Base-by-base conservation (phyloP, 2,329 filamentous ascomycete species). In the Neospermospora avenae region DNA sequence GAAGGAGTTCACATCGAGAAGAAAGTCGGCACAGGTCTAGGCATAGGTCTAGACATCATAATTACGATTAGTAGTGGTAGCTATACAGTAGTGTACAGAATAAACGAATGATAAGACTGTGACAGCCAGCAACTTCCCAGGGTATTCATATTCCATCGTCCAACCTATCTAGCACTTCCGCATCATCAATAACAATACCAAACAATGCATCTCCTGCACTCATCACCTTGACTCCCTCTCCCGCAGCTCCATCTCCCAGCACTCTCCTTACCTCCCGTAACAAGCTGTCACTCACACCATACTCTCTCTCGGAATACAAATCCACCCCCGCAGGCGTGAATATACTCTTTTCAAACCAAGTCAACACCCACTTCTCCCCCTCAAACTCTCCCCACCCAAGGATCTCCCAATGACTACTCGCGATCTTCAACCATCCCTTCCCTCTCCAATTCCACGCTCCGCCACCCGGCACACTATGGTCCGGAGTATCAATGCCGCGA, bases 321-420 rank as follows among this genome's bases (percentile, higher is more conserved):
- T 96, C 91, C 31, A 96, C 70, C 0, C 91, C 91, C 59, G 91
- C 89, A 64, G 88, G 88, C 6, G 91, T 95, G 68, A 96, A 96
- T 46, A 93, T 67, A 24, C 90, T 96, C 70, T 89, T 87, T 64
- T 87, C 86, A 74, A 96, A 96, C 80, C 88, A 93, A 4, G 90
- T 96, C 14, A 96, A 89, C 1, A 84, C 85, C 89, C 90, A 96
- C 67, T 81, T 80, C 73, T 74, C 75, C 7, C 65, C 77, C 14
- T 58, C 70, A 0, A 75, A 75, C 34, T 73, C 78, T 4, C 90
- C 90, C 80, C 84, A 93, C 3, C 88, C 90, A 18, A 96, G 74
- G 1, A 95, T 77, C 78, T 96, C 90, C 91, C 91, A 96, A 70
- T 91, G 86, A 48, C 84, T 87, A 16, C 79, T 82, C 25, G 89